Percentiles rank a stretch among this genome's conserved stretches.
Conservation (phyloP, 345 rosid genomes). For the rapeseed (Brassica napus) region Da-Ae NC_063449.1:23784001-23784500, state of each 20-base stretch:
- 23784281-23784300: conserved; percentile 83
- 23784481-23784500: conserved; percentile 52
- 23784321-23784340: conserved; percentile 81
- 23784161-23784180: conserved; percentile 78
- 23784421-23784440: conserved; percentile 29
- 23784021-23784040: neutral
- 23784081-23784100: conserved; percentile 72
- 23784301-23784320: conserved; percentile 90
- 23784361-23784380: conserved; percentile 24
- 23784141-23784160: conserved; percentile 72
- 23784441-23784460: conserved; percentile 34
- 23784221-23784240: neutral
- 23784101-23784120: conserved; percentile 73
- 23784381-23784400: neutral
- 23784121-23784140: conserved; percentile 67
- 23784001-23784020: neutral
- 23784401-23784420: conserved; percentile 8
- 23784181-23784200: conserved; percentile 57
- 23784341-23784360: conserved; percentile 54
- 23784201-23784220: conserved; percentile 8
- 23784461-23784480: conserved; percentile 46
- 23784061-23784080: conserved; percentile 82
- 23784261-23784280: conserved; percentile 92
- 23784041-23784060: neutral
- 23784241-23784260: neutral